Conservation (phyloP, 139 green algal genomes). For the Auxenochlorella pyrenoidosa region DNA sequence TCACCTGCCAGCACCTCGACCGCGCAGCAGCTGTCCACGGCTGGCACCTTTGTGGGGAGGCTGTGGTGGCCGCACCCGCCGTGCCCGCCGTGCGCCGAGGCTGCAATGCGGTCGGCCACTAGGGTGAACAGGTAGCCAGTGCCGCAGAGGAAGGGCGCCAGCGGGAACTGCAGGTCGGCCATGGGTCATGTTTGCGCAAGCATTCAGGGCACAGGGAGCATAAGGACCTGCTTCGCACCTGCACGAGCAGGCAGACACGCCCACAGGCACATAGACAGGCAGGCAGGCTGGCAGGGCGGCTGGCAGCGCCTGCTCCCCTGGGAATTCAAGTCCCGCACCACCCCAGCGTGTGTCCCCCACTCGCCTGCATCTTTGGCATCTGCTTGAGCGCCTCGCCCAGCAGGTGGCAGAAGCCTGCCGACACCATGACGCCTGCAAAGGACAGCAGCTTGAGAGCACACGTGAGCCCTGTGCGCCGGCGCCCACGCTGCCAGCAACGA, state of each 20-base stretch:
- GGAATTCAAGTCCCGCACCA: not conserved
- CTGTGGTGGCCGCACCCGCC: conserved; percentile 1
- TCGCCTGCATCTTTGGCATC: conserved; percentile 28
- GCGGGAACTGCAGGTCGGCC: conserved; percentile 43
- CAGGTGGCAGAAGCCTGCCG: conserved; percentile 81
- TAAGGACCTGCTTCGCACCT: no score
- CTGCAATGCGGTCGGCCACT: conserved; percentile 22
- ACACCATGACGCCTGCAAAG: conserved; percentile 73
- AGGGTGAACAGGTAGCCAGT: conserved; percentile 59
- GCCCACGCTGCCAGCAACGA: not conserved
- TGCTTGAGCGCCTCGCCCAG: conserved; percentile 55
- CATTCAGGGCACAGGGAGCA: no score
- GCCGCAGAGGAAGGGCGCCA: conserved; percentile 63
- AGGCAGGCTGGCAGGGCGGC: no score
- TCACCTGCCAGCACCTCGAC: conserved; percentile 30
- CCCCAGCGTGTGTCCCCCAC: not conserved
- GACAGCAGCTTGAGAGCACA: not conserved
- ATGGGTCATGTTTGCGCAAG: no score
- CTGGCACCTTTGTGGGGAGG: not conserved
- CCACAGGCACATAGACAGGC: no score
- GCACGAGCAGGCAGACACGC: no score
- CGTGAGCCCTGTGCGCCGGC: no score
- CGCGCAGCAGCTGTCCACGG: conserved; percentile 18
- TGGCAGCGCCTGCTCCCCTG: not conserved
- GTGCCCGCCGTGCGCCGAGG: not conserved